phyloP scores from a whole-genome alignment of 192 early-diverging fungal genomes.

The Globomyces pollinis-pini region DNA sequence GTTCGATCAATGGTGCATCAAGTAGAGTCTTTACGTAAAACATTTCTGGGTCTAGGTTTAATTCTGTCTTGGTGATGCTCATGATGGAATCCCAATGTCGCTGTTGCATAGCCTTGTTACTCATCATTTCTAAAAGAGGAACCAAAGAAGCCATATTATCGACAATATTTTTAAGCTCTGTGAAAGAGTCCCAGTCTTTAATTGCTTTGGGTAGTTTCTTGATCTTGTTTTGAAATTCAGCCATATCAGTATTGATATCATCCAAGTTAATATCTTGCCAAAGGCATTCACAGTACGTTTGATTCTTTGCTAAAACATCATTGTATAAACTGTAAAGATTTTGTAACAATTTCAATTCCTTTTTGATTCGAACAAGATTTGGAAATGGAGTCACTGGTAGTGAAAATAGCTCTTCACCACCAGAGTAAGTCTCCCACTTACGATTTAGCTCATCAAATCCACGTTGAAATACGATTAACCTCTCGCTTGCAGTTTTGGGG shows the following conservation, averaged over 20 bases:
- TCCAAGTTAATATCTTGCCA: constrained; percentile 53
- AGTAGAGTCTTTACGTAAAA: constrained; percentile 54
- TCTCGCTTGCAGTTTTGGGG: constrained; percentile 59
- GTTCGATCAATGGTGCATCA: constrained; percentile 48
- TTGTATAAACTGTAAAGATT: constrained; percentile 61
- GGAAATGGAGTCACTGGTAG: constrained; percentile 62
- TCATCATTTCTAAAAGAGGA: constrained; percentile 54
- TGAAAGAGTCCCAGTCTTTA: constrained; percentile 59
- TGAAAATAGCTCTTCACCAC: constrained; percentile 55
- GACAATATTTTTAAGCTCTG: constrained; percentile 53
- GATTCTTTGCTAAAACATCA: constrained; percentile 52
- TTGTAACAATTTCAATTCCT: constrained; percentile 55
- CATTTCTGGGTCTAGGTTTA: constrained; percentile 56
- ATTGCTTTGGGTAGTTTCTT: constrained; percentile 61
- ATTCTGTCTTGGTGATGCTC: constrained; percentile 40
- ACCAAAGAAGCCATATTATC: constrained; percentile 51
- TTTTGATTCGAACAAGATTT: constrained; percentile 49
- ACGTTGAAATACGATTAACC: constrained; percentile 57
- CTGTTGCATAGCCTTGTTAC: constrained; percentile 53
- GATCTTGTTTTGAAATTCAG: constrained; percentile 57
- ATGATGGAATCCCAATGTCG: constrained; percentile 55
- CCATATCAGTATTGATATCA: constrained; percentile 52
- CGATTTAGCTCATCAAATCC: constrained; percentile 59
- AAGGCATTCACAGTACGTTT: constrained; percentile 50
- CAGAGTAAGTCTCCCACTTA: constrained; percentile 62